Percentiles rank a stretch among this genome's conserved stretches.
Evolutionary conservation across 2,329 filamentous ascomycete species (phyloP).

Genomic region (Neophaeococcomyces mojaviensis): DNA sequence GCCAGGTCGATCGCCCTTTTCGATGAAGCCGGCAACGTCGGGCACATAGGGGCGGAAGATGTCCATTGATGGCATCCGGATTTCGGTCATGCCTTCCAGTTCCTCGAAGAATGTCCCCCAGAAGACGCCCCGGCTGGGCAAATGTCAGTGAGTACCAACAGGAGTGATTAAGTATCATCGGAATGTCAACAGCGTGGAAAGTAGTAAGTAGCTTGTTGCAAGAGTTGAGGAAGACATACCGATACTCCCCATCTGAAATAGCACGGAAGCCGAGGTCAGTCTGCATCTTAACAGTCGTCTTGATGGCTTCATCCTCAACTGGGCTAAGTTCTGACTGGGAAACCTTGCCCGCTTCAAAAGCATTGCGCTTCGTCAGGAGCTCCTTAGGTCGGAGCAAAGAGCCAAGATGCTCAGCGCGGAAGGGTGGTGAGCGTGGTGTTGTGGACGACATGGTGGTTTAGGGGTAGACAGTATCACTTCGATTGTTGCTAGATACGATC

Average conservation of each 20-base stretch:
- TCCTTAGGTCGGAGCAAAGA: constrained; percentile 60
- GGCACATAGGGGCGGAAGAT: constrained; percentile 48
- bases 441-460: not conserved
- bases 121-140: constrained; percentile 27
- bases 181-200: too few relatives aligned
- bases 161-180: too few relatives aligned
- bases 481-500: too few relatives aligned
- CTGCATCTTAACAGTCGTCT: constrained; percentile 59
- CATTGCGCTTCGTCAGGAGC: constrained; percentile 52
- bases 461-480: too few relatives aligned
- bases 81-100: constrained; percentile 43
- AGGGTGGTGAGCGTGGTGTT: constrained; percentile 41
- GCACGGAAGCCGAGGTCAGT: constrained; percentile 54
- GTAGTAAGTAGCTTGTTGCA: too few relatives aligned
- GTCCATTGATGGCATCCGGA: constrained; percentile 27
- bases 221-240: constrained; percentile 1
- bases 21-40: constrained; percentile 49
- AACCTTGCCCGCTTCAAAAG: constrained; percentile 49
- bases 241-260: constrained; percentile 63
- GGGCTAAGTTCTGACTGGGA: constrained; percentile 49
- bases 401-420: constrained; percentile 66
- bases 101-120: constrained; percentile 42
- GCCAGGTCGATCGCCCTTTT: constrained; percentile 42
- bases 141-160: not conserved
- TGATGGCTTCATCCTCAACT: constrained; percentile 59